Evolutionary conservation across 2,329 filamentous ascomycete genomes (phyloP), one percentile per base, ranked within the genome.

Genomic region (Lecanicillium sp.): DNA sequence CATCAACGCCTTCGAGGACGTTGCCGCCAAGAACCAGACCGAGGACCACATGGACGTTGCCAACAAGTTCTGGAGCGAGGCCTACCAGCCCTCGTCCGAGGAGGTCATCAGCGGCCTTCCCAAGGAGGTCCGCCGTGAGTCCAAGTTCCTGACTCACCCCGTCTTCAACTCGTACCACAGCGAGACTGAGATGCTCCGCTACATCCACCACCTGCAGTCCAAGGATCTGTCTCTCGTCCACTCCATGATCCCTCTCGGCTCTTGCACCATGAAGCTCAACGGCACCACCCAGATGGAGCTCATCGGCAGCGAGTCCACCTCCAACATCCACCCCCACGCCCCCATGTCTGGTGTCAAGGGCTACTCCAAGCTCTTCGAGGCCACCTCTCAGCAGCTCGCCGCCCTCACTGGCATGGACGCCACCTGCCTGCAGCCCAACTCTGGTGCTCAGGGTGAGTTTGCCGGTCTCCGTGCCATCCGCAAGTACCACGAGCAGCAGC

Each of bases 241-340:
- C 65, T 96, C 89, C 13, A 97, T 97, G 90, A 97, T 97, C 44
- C 88, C 90, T 3, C 76, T 97, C 2, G 90, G 90, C 15, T 96
- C 90, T 2, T 97, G 90, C 70, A 97, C 90, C 12, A 97, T 97
- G 90, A 97, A 97, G 71, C 79, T 96, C 38, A 96, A 96, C 59
- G 86, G 84, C 30, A 92, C 89, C 3, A 86, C 86, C 1, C 87
- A 96, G 66, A 96, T 97, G 90, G 75, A 85, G 13, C 84, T 89
- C 7, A 74, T 96, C 40, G 85, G 85, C 1, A 82, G 80, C 64
- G 78, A 81, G 1, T 77, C 81, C 36, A 87, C 89, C 54, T 75
- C 84, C 30, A 78, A 82, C 44, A 71, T 94, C 25, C 90, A 97
- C 63, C 90, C 90, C 0, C 87, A 88, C 53, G 76, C 81, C 28